These are phyloP conservation scores for Zanthoxylum bungeanum DNA, from an alignment of 345 rosid species.

Conservation along the genomic window DNA sequence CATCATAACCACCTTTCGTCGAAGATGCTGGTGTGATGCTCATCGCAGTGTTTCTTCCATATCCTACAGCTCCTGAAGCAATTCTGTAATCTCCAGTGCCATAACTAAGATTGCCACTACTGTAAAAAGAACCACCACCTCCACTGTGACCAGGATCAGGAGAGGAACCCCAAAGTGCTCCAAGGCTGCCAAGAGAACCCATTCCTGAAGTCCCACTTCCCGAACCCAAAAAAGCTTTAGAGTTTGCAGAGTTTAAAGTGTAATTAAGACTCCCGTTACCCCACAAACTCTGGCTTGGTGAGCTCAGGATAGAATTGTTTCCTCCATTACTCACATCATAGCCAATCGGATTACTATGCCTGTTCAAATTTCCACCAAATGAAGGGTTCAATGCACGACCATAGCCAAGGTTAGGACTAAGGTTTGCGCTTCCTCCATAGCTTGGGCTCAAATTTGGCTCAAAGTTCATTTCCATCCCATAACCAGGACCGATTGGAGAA, in stretches of 20 bases:
- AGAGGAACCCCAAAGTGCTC: slow-evolving; percentile 60
- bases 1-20: slow-evolving; percentile 40
- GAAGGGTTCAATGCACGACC: slow-evolving; percentile 58
- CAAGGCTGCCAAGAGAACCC: slow-evolving; percentile 51
- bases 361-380: slow-evolving; percentile 39
- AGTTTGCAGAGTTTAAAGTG: slow-evolving; percentile 42
- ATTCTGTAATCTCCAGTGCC: slow-evolving; percentile 33
- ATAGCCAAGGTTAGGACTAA: slow-evolving; percentile 45
- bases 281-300: slow-evolving; percentile 60
- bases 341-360: slow-evolving; percentile 44
- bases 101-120: slow-evolving; percentile 28
- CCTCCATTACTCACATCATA: slow-evolving; percentile 41
- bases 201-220: slow-evolving; percentile 53
- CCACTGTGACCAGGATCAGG: slow-evolving; percentile 33
- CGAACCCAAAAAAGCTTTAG: slow-evolving; percentile 30
- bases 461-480: slow-evolving; percentile 53
- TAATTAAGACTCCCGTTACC: slow-evolving; percentile 45
- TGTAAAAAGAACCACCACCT: slow-evolving; percentile 28
- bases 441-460: slow-evolving; percentile 58
- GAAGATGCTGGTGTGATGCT: slow-evolving; percentile 24
- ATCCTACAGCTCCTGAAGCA: slow-evolving; percentile 40
- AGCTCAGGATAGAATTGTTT: slow-evolving; percentile 41
- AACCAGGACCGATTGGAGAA: slow-evolving; percentile 61
- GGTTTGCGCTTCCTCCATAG: slow-evolving; percentile 48
- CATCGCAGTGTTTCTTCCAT: slow-evolving; percentile 39